phyloP scores from a whole-genome alignment of 257 asterid genomes.

The Lavandula angustifolia region DNA sequence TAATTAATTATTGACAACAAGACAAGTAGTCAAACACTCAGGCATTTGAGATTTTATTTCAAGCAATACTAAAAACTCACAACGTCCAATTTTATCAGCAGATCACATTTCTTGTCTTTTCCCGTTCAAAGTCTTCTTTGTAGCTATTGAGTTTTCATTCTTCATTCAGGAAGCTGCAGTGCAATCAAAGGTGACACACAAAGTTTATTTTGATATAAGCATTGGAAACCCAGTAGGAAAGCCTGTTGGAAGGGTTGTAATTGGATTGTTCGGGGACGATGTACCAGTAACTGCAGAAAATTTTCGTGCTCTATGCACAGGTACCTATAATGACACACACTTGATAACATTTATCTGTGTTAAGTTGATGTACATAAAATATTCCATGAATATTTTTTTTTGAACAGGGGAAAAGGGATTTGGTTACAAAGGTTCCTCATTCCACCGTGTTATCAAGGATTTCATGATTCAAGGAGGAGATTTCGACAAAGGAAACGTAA shows the following conservation, averaged over 20 bases:
- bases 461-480: slow-evolving; percentile 99
- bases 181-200: slow-evolving; percentile 87
- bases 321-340: slow-evolving; percentile 23
- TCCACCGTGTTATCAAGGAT: slow-evolving; percentile 94
- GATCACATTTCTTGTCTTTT: slow-evolving; percentile 2
- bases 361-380: slow-evolving; percentile 19
- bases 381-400: slow-evolving; percentile 19
- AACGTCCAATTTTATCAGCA: neutral
- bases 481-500: slow-evolving; percentile 95
- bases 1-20: neutral
- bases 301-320: slow-evolving; percentile 98
- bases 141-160: slow-evolving; percentile 8
- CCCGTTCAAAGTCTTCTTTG: neutral
- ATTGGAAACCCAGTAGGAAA: slow-evolving; percentile 92
- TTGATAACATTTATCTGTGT: neutral
- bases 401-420: slow-evolving; percentile 90
- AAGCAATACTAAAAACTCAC: slow-evolving; percentile 6
- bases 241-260: slow-evolving; percentile 83
- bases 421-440: slow-evolving; percentile 82
- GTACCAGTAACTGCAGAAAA: slow-evolving; percentile 95
- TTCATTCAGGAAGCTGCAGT: slow-evolving; percentile 57
- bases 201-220: slow-evolving; percentile 86
- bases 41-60: neutral
- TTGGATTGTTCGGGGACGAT: slow-evolving; percentile 92
- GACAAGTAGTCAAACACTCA: neutral